Evolutionary conservation across 225 moss, liverwort and hornwort genomes (phyloP), one percentile per base, ranked within the genome.

Genomic region (Takakia lepidozioides): DNA sequence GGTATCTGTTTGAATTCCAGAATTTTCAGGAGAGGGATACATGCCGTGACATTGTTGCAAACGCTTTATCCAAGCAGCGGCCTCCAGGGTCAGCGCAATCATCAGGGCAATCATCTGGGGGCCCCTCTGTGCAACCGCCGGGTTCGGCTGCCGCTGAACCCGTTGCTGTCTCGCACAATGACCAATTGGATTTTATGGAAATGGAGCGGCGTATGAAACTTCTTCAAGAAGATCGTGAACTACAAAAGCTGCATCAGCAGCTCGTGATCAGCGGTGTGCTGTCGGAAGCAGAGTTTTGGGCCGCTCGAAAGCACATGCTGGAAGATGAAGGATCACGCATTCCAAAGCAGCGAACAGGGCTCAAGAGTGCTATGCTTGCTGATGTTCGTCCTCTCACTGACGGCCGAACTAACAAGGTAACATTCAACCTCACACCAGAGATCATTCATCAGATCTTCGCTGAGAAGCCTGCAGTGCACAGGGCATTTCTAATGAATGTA

Each of bases 401-500:
- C 30, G 95, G 95, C 32, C 66, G 76, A 59, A 90, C 87, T 3
- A 98, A 98, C 54, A 98, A 90, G 69, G 95, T 98, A 0, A 90
- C 87, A 2, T 98, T 98, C 65, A 98, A 90, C 59, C 82, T 98
- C 10, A 90, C 95, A 45, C 84, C 95, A 10, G 95, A 98, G 39
- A 98, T 98, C 40, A 98, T 90, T 19, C 87, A 82, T 60, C 95
- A 98, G 66, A 98, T 98, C 45, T 98, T 98, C 58, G 81, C 90
- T n/a, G 95, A 98, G 66, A 98, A 98, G 53, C 95, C 95, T 17
- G 95, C 95, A 6, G 95, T 98, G 23, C 95, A 98, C 56, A 76
- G 90, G 18, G 90, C 95, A 10, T 98, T 98, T 59, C 73, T 98
- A n/a, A 51, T 72, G 66, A 90, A 80, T 30, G 95, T 98, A 18